A percentile compares a stretch with the other conserved stretches of the same genome.
These are phyloP conservation scores for Cladobotryum protrusum DNA, from an alignment of 2,329 filamentous ascomycete species.

Conservation along the genomic window DNA sequence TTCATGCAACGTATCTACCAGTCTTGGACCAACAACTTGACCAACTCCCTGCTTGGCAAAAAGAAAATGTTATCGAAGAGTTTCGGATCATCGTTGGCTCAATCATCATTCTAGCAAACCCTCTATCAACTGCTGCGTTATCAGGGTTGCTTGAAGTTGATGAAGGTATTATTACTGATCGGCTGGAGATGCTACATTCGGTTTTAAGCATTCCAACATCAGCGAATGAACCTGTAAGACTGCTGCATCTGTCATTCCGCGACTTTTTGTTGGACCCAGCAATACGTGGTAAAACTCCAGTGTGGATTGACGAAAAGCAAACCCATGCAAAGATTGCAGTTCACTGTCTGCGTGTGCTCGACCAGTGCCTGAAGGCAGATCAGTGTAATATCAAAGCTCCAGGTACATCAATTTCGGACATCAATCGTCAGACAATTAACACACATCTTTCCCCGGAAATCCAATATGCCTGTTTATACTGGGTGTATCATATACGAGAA, in stretches of 20 bases:
- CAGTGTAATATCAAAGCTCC: conserved; percentile 28
- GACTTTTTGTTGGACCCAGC: conserved; percentile 30
- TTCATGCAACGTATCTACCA: conserved; percentile 12
- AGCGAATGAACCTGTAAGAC: conserved; percentile 11
- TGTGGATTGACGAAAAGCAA: conserved; percentile 30
- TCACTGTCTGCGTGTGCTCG: conserved; percentile 32
- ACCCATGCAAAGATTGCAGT: conserved; percentile 25
- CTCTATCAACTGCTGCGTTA: conserved; percentile 22
- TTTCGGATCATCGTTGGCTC: conserved; percentile 21
- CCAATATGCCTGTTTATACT: conserved; percentile 36
- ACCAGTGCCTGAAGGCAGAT: conserved; percentile 24
- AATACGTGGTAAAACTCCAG: conserved; percentile 20
- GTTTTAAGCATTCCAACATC: conserved; percentile 23
- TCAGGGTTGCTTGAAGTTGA: conserved; percentile 17
- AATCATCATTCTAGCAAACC: conserved; percentile 22
- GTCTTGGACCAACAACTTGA: conserved; percentile 6
- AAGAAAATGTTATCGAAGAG: conserved; percentile 9
- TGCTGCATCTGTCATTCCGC: conserved; percentile 32
- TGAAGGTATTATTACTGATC: conserved; percentile 12
- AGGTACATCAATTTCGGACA: conserved; percentile 18
- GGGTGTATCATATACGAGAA: conserved; percentile 27
- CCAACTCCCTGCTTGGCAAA: neutral
- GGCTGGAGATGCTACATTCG: conserved; percentile 24
- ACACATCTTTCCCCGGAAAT: conserved; percentile 23
- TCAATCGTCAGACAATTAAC: conserved; percentile 19